phyloP scores from a whole-genome alignment of 371 early-diverging fungal species.

The Catenaria anguillulae region DNA sequence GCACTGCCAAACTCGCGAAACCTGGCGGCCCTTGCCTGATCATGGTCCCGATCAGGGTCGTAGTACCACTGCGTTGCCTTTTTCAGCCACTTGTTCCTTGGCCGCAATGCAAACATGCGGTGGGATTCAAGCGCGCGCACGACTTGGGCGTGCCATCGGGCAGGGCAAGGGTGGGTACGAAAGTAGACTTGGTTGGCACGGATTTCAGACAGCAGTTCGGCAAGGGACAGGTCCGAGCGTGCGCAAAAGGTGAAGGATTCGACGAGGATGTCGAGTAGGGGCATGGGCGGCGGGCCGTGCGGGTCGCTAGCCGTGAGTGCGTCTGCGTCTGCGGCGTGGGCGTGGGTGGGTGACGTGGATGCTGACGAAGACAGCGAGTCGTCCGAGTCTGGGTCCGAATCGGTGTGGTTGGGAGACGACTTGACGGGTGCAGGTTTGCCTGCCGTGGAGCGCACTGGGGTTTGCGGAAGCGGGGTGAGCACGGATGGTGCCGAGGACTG shows the following conservation, averaged over 20 bases:
- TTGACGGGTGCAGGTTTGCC: too few relatives aligned
- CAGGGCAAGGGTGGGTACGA: background rate
- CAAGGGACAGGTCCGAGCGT: background rate
- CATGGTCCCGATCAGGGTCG: background rate
- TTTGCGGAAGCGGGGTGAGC: too few relatives aligned
- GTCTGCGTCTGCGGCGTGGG: too few relatives aligned
- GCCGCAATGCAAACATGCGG: background rate
- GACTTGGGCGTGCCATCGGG: background rate
- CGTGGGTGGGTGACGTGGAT: background rate
- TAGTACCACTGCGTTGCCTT: background rate
- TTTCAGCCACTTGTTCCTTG: background rate
- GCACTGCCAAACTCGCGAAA: background rate
- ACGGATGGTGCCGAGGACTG: too few relatives aligned
- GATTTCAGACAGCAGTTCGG: background rate
- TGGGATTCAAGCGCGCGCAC: background rate
- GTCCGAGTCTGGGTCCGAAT: too few relatives aligned
- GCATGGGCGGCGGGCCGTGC: background rate
- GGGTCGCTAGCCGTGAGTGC: too few relatives aligned
- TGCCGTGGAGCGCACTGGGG: too few relatives aligned
- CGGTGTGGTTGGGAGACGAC: too few relatives aligned
- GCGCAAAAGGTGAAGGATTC: conserved; percentile 1
- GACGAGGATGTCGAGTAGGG: background rate
- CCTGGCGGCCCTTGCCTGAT: background rate
- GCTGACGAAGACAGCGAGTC: background rate
- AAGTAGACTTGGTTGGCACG: background rate